Percentiles rank a stretch among this genome's conserved stretches.
Evolutionary conservation across 345 rosid species (phyloP).

Genomic region (Orychophragmus violaceus): DNA sequence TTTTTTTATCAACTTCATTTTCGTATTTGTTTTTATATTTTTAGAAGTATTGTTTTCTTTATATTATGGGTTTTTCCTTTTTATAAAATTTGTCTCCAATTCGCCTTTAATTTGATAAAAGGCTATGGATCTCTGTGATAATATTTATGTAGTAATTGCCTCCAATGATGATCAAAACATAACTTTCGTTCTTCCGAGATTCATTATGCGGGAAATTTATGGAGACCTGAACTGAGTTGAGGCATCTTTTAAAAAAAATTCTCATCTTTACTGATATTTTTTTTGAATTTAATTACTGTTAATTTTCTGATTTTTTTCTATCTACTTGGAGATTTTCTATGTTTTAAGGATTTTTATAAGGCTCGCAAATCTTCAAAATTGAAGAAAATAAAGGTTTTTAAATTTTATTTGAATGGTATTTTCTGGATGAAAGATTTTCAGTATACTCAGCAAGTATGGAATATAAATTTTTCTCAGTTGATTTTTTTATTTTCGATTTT

Average conservation of each 20-base stretch:
- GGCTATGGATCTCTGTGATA: background rate
- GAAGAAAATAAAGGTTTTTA: background rate
- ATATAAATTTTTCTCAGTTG: too few relatives aligned
- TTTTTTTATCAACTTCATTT: background rate
- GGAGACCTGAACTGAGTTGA: conserved; percentile 34
- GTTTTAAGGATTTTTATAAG: too few relatives aligned
- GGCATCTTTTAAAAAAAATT: background rate
- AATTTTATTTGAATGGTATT: background rate
- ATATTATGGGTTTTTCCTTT: background rate
- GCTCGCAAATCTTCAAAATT: too few relatives aligned
- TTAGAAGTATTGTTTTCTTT: background rate
- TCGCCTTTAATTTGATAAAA: background rate
- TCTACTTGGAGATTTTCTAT: too few relatives aligned
- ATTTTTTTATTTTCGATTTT: too few relatives aligned
- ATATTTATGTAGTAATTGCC: background rate
- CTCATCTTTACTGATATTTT: too few relatives aligned
- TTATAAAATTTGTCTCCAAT: background rate
- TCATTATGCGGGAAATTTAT: conserved; percentile 17
- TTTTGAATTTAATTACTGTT: too few relatives aligned
- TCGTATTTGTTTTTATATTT: background rate
- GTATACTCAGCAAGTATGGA: too few relatives aligned
- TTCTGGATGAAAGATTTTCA: too few relatives aligned
- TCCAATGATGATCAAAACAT: conserved; percentile 32
- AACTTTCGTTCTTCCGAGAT: conserved; percentile 36
- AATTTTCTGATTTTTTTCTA: too few relatives aligned